phyloP scores from a whole-genome alignment of 441 rosid genomes.

The Eutrema salsugineum region DNA sequence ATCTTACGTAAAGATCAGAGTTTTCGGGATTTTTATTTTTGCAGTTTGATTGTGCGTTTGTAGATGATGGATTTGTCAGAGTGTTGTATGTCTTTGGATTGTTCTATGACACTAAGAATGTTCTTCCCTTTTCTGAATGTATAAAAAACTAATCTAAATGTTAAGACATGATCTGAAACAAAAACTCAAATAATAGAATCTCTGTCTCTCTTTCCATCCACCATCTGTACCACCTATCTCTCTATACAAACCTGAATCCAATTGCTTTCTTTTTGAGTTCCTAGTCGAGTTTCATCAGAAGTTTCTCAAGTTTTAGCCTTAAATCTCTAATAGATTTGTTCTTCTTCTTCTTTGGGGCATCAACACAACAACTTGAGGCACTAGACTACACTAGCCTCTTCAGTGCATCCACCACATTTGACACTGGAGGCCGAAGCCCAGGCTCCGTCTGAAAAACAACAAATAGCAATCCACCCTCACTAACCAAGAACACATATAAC shows the following conservation, averaged over 20 bases:
- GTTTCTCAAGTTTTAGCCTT: conserved; percentile 15
- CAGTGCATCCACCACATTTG: conserved; percentile 83
- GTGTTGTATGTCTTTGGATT: background rate
- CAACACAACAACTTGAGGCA: conserved; percentile 8
- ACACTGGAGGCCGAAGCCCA: conserved; percentile 77
- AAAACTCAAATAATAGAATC: conserved; percentile 7
- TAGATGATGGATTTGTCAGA: background rate
- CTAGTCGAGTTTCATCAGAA: conserved; percentile 20
- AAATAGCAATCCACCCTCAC: background rate
- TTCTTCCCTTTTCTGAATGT: conserved; percentile 2
- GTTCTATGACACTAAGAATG: background rate
- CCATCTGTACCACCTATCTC: conserved; percentile 17
- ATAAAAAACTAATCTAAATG: conserved; percentile 20
- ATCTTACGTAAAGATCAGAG: background rate
- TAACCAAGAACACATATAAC: background rate
- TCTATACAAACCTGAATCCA: conserved; percentile 35
- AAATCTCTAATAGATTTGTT: conserved; percentile 14
- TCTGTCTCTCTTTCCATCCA: conserved; percentile 9
- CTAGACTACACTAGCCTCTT: conserved; percentile 53
- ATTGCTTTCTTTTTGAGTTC: conserved; percentile 15
- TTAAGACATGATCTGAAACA: conserved; percentile 21
- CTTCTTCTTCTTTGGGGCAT: conserved; percentile 5
- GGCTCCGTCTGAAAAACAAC: conserved; percentile 54
- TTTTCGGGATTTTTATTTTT: background rate
- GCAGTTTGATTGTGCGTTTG: background rate